phyloP scores from a whole-genome alignment of 2,329 filamentous ascomycete species.

The Cladosporium sp. region DNA sequence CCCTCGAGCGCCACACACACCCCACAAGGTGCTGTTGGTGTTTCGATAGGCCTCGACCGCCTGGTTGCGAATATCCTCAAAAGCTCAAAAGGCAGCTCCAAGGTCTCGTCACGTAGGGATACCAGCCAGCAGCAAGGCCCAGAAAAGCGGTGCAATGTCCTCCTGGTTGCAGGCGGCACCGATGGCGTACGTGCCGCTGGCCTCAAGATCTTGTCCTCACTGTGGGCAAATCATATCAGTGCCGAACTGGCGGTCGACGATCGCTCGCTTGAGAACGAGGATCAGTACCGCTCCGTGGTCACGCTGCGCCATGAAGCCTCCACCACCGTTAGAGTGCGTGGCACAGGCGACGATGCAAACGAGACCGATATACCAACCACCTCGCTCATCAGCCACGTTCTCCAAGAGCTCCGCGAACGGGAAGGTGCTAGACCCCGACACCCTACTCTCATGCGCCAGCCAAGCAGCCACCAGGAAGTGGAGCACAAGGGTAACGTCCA shows the following conservation, averaged over 20 bases:
- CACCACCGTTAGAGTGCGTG: constrained; percentile 52
- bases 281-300: constrained; percentile 68
- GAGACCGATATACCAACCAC: constrained; percentile 69
- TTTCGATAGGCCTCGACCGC: constrained; percentile 84
- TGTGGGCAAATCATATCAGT: constrained; percentile 80
- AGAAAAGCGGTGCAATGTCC: constrained; percentile 61
- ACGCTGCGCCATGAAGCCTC: constrained; percentile 73
- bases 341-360: constrained; percentile 34
- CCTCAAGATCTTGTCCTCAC: constrained; percentile 66
- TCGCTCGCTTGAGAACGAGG: constrained; percentile 11
- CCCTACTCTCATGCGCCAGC: constrained; percentile 29
- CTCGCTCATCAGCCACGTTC: constrained; percentile 74
- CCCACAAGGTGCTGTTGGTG: constrained; percentile 63
- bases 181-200: constrained; percentile 68
- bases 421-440: constrained; percentile 46
- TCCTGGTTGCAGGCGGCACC: constrained; percentile 82
- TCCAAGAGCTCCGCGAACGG: constrained; percentile 72
- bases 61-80: constrained; percentile 58
- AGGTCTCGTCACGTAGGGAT: constrained; percentile 18
- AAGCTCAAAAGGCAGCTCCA: constrained; percentile 14
- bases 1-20: constrained; percentile 54
- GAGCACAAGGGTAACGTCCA: constrained; percentile 61
- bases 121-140: constrained; percentile 9
- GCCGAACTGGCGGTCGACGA: constrained; percentile 76
- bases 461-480: constrained; percentile 38